A percentile compares a stretch with the other conserved stretches of the same genome.
phyloP scores from a whole-genome alignment of 768 basidiomycete genomes.

The Lyophyllum atratum region DNA sequence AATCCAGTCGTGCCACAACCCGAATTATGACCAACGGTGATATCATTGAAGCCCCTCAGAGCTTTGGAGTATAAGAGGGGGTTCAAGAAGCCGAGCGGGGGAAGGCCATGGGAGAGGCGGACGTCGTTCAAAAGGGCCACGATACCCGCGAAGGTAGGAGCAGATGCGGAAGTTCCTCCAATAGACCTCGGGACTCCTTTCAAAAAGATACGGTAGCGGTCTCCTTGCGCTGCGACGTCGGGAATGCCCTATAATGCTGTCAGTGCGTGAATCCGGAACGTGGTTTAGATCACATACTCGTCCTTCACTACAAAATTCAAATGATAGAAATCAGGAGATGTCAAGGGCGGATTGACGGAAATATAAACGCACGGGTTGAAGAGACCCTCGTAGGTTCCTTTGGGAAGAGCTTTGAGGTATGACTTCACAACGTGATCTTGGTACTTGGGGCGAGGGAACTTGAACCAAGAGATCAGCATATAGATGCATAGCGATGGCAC shows the following conservation, averaged over 20 bases:
- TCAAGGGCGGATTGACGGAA: neutral
- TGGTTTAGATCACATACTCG: slow-evolving; percentile 39
- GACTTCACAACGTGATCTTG: slow-evolving; percentile 41
- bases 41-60: slow-evolving; percentile 50
- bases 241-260: slow-evolving; percentile 47
- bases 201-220: slow-evolving; percentile 48
- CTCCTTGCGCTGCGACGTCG: slow-evolving; percentile 42
- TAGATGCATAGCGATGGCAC: neutral
- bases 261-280: neutral
- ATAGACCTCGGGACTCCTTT: slow-evolving; percentile 36
- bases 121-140: slow-evolving; percentile 66
- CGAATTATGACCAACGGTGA: slow-evolving; percentile 52
- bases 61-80: slow-evolving; percentile 55
- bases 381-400: slow-evolving; percentile 48
- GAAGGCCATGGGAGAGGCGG: slow-evolving; percentile 42
- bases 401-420: slow-evolving; percentile 40
- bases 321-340: neutral
- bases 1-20: slow-evolving; percentile 65
- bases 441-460: slow-evolving; percentile 33
- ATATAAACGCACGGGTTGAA: slow-evolving; percentile 52
- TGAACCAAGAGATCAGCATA: neutral
- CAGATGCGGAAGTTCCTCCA: slow-evolving; percentile 63
- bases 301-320: slow-evolving; percentile 37
- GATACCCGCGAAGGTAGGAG: slow-evolving; percentile 63
- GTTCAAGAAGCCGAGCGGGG: slow-evolving; percentile 63